Percentiles rank a stretch among this genome's conserved stretches.
Conservation (phyloP, 1,139 yeast genomes). For the Debaryomyces robertsiae region DNA sequence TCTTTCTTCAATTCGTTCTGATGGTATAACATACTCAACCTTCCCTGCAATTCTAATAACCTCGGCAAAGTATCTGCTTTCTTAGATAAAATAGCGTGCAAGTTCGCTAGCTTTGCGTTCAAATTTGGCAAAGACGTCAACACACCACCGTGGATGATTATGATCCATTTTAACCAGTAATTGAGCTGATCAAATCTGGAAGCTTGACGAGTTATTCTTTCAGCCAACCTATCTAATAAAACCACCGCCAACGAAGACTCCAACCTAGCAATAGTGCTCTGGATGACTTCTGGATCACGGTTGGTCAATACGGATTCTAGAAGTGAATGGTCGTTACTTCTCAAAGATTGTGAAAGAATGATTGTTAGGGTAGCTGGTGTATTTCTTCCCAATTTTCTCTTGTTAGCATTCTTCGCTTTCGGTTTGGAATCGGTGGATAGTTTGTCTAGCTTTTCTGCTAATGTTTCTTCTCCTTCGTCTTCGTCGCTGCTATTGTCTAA, state of each 20-base stretch:
- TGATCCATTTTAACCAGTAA: constrained; percentile 91
- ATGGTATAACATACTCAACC: constrained; percentile 69
- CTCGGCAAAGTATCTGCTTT: constrained; percentile 79
- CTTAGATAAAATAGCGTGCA: constrained; percentile 75
- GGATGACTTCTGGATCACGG: constrained; percentile 72
- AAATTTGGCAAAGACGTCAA: constrained; percentile 71
- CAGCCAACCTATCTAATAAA: constrained; percentile 81
- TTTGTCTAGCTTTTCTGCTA: constrained; percentile 62
- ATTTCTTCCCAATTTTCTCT: constrained; percentile 33
- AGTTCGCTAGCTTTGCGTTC: constrained; percentile 65
- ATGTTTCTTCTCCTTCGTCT: constrained; percentile 47
- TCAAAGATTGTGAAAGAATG: constrained; percentile 69
- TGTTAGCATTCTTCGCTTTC: constrained; percentile 28
- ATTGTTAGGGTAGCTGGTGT: constrained; percentile 67
- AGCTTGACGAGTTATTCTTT: constrained; percentile 69
- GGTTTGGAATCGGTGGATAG: constrained; percentile 36
- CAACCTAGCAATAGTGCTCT: constrained; percentile 68
- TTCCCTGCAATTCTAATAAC: constrained; percentile 79
- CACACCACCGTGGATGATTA: constrained; percentile 86
- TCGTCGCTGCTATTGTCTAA: constrained; percentile 46
- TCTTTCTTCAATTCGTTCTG: constrained; percentile 71
- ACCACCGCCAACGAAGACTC: constrained; percentile 74
- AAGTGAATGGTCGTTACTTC: constrained; percentile 68
- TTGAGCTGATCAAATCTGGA: constrained; percentile 73
- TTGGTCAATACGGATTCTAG: constrained; percentile 80